Evolutionary conservation across 139 green algal genomes (phyloP), one percentile per base, ranked within the genome.

Genomic region (Axilococcus clingmanii): DNA sequence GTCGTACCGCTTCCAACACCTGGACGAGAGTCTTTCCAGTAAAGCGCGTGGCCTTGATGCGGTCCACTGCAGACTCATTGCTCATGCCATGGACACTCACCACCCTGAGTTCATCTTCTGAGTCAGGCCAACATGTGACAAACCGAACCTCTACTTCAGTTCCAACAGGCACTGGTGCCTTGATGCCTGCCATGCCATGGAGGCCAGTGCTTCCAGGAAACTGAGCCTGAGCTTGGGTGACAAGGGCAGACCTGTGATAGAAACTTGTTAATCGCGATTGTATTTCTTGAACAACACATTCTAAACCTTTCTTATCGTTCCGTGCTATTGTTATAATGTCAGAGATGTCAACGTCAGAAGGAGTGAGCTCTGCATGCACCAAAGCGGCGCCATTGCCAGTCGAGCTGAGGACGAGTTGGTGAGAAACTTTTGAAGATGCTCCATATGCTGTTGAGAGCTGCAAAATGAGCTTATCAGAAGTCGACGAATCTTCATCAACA

Each of bases 261-360:
- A 20, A 9, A 5, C 24, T 22, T 3, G 32, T 52, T 43, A 69
- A 36, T 19, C 54, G 19, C 8, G 61, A 56, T 34, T 44, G 54
- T 50, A 69, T 52, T 52, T 71, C 56, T 7, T 54, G 35, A 44
- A 71, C 62, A 43, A 71, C 38, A 35, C 29, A 68, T 16, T 55
- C 47, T 2, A 41, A 15, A 17, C 20, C 22, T 28, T 29, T 20
- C 32, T 16, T 12, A 24, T 40, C 29, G 19, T 30, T 30, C 24
- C 22, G 12, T 28, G 55, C 55, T 20, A 38, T 47, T 14, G 37
- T 54, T 11, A 42, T 47, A 16, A 68, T 34, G 20, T 71, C 62
- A 1, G 12, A 27, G 20, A 64, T 32, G 4, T 68, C 55, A 23
- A 68, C 45, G 17, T 71, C 62, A n/a, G 29, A 29, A 1, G 61